phyloP scores from a whole-genome alignment of 495 filamentous ascomycete species.

The Xylaria flabelliformis region DNA sequence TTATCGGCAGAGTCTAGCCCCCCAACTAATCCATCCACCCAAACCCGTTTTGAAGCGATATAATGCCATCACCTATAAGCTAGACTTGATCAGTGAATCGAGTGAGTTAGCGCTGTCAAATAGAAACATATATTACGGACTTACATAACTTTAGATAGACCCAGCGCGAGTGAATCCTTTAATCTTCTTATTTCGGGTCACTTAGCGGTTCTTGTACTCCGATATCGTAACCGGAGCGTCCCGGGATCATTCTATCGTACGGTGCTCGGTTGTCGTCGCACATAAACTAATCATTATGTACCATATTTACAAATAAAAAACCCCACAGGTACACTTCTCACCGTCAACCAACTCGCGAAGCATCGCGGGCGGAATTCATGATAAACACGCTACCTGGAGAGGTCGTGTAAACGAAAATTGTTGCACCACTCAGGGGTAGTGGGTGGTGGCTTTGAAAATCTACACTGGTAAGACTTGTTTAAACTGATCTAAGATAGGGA shows the following conservation, averaged over 20 bases:
- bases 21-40: not conserved
- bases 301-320: constrained; percentile 4
- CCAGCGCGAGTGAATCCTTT: not conserved
- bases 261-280: not conserved
- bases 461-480: too few species aligned
- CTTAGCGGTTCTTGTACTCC: not conserved
- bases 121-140: too few species aligned
- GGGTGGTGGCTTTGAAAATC: too few species aligned
- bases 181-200: constrained; percentile 1
- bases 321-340: not conserved
- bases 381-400: constrained; percentile 7
- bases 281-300: not conserved
- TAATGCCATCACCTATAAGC: not conserved
- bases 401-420: too few species aligned
- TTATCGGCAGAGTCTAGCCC: not conserved
- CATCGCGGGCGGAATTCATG: not conserved
- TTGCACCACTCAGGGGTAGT: too few species aligned
- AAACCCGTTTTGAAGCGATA: not conserved
- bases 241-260: constrained; percentile 1
- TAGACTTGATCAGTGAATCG: constrained; percentile 6
- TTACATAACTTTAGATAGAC: not conserved
- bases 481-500: not conserved
- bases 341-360: not conserved
- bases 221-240: constrained; percentile 15
- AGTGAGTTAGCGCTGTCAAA: not conserved